These are phyloP conservation scores for Silene conica DNA, from an alignment of 148 eudicot species.

Conservation along the genomic window DNA sequence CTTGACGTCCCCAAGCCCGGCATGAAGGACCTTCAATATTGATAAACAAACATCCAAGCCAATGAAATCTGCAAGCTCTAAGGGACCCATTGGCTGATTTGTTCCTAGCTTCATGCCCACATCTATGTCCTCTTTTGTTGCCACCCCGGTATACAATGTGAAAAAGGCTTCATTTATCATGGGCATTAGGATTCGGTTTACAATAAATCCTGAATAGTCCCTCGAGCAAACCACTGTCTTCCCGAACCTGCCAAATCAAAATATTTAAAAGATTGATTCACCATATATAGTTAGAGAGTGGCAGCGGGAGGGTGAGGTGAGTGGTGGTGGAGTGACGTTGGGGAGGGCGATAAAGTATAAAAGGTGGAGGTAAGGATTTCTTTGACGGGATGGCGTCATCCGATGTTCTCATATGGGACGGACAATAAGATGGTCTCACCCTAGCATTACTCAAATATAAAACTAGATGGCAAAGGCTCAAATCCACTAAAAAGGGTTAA, in stretches of 20 bases:
- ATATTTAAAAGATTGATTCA: neutral
- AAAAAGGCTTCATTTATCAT: constrained; percentile 92
- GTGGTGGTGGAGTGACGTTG: too few relatives aligned
- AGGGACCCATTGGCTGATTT: constrained; percentile 91
- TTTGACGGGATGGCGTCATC: too few relatives aligned
- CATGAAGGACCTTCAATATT: constrained; percentile 69
- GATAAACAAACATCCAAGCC: constrained; percentile 92
- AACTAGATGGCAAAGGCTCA: too few relatives aligned
- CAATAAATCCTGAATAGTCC: constrained; percentile 80
- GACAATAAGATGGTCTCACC: too few relatives aligned
- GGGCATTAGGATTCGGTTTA: constrained; percentile 86
- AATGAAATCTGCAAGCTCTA: constrained; percentile 87
- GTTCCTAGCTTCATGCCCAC: constrained; percentile 89
- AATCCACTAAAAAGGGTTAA: too few relatives aligned
- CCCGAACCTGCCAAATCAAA: constrained; percentile 54
- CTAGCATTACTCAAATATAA: too few relatives aligned
- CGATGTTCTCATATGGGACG: too few relatives aligned
- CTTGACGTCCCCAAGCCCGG: constrained; percentile 76
- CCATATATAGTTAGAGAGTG: too few relatives aligned
- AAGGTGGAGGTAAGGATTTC: too few relatives aligned
- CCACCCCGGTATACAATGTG: constrained; percentile 80
- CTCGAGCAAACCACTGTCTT: constrained; percentile 74
- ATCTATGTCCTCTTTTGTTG: constrained; percentile 90
- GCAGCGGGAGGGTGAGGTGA: too few relatives aligned
- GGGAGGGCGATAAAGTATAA: too few relatives aligned